Base-by-base conservation (phyloP, 306 rosid species). In the Cicer chorassanicum region DNA sequence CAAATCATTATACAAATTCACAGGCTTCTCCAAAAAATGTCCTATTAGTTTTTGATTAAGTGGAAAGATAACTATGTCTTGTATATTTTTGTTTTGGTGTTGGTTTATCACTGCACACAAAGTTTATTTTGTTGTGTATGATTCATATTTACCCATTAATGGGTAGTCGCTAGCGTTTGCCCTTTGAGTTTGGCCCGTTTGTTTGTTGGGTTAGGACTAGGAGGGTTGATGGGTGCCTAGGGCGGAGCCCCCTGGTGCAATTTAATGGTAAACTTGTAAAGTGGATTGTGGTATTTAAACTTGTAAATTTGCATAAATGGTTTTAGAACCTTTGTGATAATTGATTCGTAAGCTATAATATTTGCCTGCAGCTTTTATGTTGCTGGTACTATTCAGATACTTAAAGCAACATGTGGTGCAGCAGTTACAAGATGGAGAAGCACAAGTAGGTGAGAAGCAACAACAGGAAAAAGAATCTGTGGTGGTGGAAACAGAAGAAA, bases 321-420 rank as follows among this genome's bases (percentile, higher is more conserved):
- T 11, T 74, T 38, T 45, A 43, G 38, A 8, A 64, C 61, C 78
- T 76, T 41, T 65, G 43, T 6, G 60, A 45, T 12, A 19, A 13
- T 12, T 68, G 77, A 63, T 60, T 77, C 75, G 82, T 48, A 70
- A 50, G 67, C 24, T 13, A 9, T 6, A 2, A 29, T 49, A 65
- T 68, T 24, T 57, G 11, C 67, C 57, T 81, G 83, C 98, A 93
- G 96, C 89, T 67, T 94, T 94, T 76, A 82, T 90, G 72, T 74
- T 78, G 82, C 80, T 94, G 14, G 99, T 94, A 40, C 73, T 89
- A 68, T 74, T 90, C 53, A 86, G 88, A 74, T 83, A 82, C 49
- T 77, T 82, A 79, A 89, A 86, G 67, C 91, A 89, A 70, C 87
- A 80, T 62, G 72, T 86, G 24, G 75, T 66, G 72, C 84, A 84